These are phyloP conservation scores for Thielaviopsis musarum DNA, from an alignment of 2,329 filamentous ascomycete genomes.

Conservation along the genomic window DNA sequence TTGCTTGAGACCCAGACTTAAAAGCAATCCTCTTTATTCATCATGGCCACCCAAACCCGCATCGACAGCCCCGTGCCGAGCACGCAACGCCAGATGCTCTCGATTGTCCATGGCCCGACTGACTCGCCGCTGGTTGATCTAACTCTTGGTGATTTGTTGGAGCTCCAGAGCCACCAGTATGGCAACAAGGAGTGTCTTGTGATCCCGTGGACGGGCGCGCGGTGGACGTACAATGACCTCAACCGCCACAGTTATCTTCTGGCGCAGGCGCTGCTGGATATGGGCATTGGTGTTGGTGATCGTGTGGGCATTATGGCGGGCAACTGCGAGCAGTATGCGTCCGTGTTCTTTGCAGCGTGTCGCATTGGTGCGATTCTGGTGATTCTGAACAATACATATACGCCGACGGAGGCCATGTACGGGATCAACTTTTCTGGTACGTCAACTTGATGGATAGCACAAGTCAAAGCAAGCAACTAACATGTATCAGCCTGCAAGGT, in stretches of 20 bases:
- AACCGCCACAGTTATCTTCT: constrained; percentile 44
- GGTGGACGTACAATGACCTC: constrained; percentile 55
- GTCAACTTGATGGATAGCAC: constrained; percentile 13
- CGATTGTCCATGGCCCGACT: constrained; percentile 50
- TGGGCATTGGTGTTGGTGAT: constrained; percentile 52
- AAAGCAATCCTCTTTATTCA: not conserved
- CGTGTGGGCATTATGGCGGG: constrained; percentile 61
- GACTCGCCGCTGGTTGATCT: constrained; percentile 54
- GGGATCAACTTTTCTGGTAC: constrained; percentile 53
- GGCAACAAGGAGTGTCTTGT: constrained; percentile 51
- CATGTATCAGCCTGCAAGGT: constrained; percentile 43
- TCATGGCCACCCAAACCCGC: constrained; percentile 11
- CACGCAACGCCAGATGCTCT: constrained; percentile 25
- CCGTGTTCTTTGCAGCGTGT: constrained; percentile 57
- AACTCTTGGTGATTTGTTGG: constrained; percentile 55
- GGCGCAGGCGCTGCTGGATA: constrained; percentile 47
- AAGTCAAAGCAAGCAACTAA: not conserved
- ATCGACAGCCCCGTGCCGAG: constrained; percentile 18
- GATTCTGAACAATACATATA: constrained; percentile 72
- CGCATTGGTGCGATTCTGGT: constrained; percentile 53
- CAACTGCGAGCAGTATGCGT: constrained; percentile 66
- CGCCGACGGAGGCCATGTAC: constrained; percentile 52
- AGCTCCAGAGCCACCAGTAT: constrained; percentile 51
- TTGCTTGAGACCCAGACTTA: not conserved
- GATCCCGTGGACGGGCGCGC: constrained; percentile 57